Percentiles rank a stretch among this genome's conserved stretches.
These are phyloP conservation scores for Neurospora crassa DNA, from an alignment of 2,329 filamentous ascomycete species.

Conservation along the genomic window DNA sequence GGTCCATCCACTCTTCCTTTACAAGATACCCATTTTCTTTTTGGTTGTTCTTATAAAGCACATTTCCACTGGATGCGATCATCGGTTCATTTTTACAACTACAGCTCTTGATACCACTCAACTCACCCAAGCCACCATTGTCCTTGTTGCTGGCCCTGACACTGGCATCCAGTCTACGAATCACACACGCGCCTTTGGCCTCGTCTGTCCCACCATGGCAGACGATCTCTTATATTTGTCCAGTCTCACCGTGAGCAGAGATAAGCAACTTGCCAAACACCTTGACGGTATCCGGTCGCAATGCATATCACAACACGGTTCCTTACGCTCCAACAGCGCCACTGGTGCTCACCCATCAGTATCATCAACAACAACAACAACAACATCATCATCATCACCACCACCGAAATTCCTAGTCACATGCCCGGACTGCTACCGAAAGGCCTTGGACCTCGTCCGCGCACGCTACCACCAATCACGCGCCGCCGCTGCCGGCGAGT, in stretches of 20 bases:
- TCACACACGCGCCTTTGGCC: not conserved
- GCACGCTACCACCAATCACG: conserved; percentile 28
- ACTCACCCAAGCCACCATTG: not conserved
- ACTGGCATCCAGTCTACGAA: not conserved
- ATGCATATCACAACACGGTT: conserved; percentile 34
- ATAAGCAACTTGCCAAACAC: conserved; percentile 29
- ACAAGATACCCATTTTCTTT: not conserved
- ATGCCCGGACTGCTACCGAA: conserved; percentile 38
- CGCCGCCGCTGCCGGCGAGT: conserved; percentile 26
- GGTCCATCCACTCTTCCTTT: not conserved
- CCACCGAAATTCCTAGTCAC: conserved; percentile 28
- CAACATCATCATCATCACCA: conserved; percentile 17
- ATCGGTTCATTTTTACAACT: not conserved
- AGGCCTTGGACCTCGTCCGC: conserved; percentile 36
- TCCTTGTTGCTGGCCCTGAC: not conserved
- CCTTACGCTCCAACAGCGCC: not conserved
- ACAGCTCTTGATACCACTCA: not conserved
- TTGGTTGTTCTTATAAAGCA: not conserved
- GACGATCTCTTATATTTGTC: conserved; percentile 13
- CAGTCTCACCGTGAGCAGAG: conserved; percentile 13
- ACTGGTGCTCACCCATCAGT: not conserved
- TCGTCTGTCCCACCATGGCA: conserved; percentile 10
- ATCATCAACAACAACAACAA: not conserved
- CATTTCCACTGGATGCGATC: not conserved
- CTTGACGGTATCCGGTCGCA: conserved; percentile 31